phyloP scores from a whole-genome alignment of 208 protist species.

The Angomonas ambiguus region DNA sequence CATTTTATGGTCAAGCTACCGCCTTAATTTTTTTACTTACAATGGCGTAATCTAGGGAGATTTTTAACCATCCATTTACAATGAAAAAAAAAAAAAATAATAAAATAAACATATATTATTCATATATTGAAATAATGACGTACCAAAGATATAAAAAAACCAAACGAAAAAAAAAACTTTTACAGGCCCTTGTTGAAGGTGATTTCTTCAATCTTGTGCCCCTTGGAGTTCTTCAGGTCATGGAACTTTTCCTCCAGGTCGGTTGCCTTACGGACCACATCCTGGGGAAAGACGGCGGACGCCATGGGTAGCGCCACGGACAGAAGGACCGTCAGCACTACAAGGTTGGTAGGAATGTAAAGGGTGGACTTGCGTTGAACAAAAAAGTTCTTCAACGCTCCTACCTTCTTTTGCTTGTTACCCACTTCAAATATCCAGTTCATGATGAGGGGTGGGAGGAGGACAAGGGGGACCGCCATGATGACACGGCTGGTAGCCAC shows the following conservation, averaged over 20 bases:
- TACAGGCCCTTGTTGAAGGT: constrained; percentile 8
- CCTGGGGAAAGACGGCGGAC: constrained; percentile 58
- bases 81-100: too few relatives aligned
- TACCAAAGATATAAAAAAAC: neutral
- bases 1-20: too few relatives aligned
- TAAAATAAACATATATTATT: neutral
- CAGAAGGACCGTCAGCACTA: constrained; percentile 37
- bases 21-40: too few relatives aligned
- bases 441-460: constrained; percentile 72
- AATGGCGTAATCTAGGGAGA: too few relatives aligned
- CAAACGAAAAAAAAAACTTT: constrained; percentile 1
- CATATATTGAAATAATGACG: neutral
- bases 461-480: constrained; percentile 61
- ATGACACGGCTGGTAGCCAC: constrained; percentile 61
- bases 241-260: constrained; percentile 40
- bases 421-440: constrained; percentile 24
- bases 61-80: too few relatives aligned
- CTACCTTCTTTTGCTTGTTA: constrained; percentile 20
- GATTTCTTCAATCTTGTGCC: constrained; percentile 31
- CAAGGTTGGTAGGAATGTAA: constrained; percentile 46
- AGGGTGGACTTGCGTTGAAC: constrained; percentile 25
- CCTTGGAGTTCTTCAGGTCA: constrained; percentile 24
- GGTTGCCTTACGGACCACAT: constrained; percentile 29
- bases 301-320: constrained; percentile 43
- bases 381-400: constrained; percentile 19